Evolutionary conservation across 2,329 filamentous ascomycete genomes (phyloP), one percentile per base, ranked within the genome.

Genomic region (Phialophora verrucosa): DNA sequence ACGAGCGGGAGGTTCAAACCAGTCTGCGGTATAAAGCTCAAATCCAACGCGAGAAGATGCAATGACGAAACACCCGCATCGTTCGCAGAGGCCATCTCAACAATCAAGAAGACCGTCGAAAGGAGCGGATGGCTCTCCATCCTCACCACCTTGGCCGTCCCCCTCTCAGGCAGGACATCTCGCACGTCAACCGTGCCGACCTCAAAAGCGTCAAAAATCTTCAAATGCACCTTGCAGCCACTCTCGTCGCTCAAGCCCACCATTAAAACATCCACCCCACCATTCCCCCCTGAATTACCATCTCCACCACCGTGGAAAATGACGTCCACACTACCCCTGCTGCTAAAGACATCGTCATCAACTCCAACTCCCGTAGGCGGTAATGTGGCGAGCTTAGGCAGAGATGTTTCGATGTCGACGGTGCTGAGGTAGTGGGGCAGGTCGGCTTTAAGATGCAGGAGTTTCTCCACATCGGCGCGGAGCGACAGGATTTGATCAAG

Each of bases 131-230:
- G 90, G 8, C 90, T 92, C 32, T 90, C 84, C 75, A 96, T 91
- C 20, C 81, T 75, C 29, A 86, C 70, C 11, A 85, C 79, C 29
- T 80, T 82, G 54, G 83, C 74, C 5, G 54, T 23, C 65, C 65
- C 23, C 69, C 62, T 77, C 23, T 86, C 78, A 60, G 82, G 75
- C 12, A 68, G 75, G 73, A 75, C 80, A 1, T 77, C 75, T 31
- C 81, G 84, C 64, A 84, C 83, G 65, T 80, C 76, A 67, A 93
- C 88, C 12, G 79, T 84, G 3, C 92, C 91, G 65, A 96, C 89
- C 66, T 91, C 85, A 73, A 96, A 92, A 5, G 91, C 93, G 76
- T 96, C 91, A 76, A 94, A 94, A 56, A 96, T 92, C 71, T 88
- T 91, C 20, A 96, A 82, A 74, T 94, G 90, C 12, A 96, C 82